Conservation (phyloP, 2,329 filamentous ascomycete species). For the Cylindrodendrum hubeiense region DNA sequence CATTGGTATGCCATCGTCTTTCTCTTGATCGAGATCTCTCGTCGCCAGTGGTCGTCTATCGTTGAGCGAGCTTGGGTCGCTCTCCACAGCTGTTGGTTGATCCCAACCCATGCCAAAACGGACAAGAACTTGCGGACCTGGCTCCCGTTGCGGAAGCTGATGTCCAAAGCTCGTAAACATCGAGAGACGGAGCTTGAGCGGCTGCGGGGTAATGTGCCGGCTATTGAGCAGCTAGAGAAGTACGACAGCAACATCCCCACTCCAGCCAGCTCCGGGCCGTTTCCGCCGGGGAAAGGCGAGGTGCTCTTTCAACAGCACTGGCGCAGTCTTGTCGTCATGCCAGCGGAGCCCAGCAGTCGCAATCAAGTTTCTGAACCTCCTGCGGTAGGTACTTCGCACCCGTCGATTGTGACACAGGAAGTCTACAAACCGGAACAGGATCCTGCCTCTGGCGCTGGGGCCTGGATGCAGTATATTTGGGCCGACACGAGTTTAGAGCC, state of each 20-base stretch:
- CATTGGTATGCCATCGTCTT: conserved; percentile 72
- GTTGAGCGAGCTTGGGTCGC: conserved; percentile 62
- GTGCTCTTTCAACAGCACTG: conserved; percentile 30
- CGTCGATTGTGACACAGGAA: neutral
- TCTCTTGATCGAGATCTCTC: conserved; percentile 63
- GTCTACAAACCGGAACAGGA: neutral
- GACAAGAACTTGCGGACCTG: conserved; percentile 52
- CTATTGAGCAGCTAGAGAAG: conserved; percentile 44
- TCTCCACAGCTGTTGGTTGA: conserved; percentile 59
- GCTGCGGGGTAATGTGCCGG: conserved; percentile 44
- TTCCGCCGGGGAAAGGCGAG: neutral
- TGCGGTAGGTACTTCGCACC: rapidly evolving
- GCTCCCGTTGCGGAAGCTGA: conserved; percentile 55
- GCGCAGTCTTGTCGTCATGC: conserved; percentile 22
- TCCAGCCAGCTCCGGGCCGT: conserved; percentile 47
- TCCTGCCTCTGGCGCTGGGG: neutral
- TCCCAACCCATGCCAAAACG: conserved; percentile 36
- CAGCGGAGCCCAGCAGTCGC: rapidly evolving
- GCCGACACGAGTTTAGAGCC: neutral
- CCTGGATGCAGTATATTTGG: neutral
- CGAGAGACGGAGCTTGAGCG: conserved; percentile 51
- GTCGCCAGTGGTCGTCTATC: conserved; percentile 58
- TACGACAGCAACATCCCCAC: conserved; percentile 42
- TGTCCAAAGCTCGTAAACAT: conserved; percentile 53
- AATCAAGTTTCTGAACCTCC: too few relatives aligned